Evolutionary conservation across 1,284 basidiomycete species (phyloP), one percentile per base, ranked within the genome.

Genomic region (Cystobasidiaceae sp.): DNA sequence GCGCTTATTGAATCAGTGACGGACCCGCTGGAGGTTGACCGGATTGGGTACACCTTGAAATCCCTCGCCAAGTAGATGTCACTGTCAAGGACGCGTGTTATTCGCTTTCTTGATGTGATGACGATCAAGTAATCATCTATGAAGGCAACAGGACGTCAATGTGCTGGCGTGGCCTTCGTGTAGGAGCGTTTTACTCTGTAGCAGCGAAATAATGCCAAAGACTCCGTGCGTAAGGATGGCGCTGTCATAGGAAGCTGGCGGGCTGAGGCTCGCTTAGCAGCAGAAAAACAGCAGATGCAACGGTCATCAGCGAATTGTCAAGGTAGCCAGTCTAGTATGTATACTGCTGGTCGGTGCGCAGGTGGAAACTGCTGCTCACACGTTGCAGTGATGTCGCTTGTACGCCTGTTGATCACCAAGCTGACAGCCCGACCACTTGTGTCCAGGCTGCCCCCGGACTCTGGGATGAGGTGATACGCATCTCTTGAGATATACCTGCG

Each of bases 101-200:
- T 85, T 39, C 86, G 84, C 71, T 88, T 87, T 63, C 92, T 85
- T 50, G 86, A 86, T 51, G 91, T 96, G 71, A 97, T 83, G 55
- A 97, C 82, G 68, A 98, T 84, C 55, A 98, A 79, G 78, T 96
- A 97, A 78, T 97, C 93, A 74, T 90, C 92, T 94, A n/a, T n/a
- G n/a, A n/a, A n/a, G n/a, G n/a, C n/a, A n/a, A n/a, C n/a, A 17
- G 28, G 19, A 11, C 28, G 30, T 44, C 19, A 41, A 37, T 39
- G 15, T 6, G 52, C 60, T n/a, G n/a, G n/a, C n/a, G n/a, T n/a
- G n/a, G n/a, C n/a, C n/a, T 41, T 54, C 50, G 57, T 28, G 28
- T 39, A 8, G n/a, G n/a, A n/a, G n/a, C n/a, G n/a, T 60, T n/a
- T 82, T 88, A 71, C 75, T 93, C 91, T 89, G 68, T 89, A 81